Conservation (phyloP, 1,284 basidiomycete species). For the Cryptococcus sp. region DNA sequence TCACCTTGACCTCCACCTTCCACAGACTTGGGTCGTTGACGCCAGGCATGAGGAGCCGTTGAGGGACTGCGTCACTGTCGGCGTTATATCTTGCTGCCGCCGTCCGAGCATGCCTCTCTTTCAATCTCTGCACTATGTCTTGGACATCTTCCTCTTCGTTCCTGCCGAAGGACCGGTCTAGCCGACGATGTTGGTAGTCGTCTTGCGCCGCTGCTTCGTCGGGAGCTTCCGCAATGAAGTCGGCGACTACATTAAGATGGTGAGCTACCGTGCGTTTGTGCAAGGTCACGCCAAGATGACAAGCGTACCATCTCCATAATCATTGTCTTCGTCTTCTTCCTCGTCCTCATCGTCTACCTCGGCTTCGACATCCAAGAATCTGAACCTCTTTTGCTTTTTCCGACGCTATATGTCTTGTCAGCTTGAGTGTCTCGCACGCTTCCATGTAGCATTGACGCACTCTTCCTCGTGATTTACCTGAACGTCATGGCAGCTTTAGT, state of each 20-base stretch:
- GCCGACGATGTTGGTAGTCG: constrained; percentile 68
- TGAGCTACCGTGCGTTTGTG: constrained; percentile 12
- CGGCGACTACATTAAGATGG: constrained; percentile 44
- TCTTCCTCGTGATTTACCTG: constrained; percentile 17
- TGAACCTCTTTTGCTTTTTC: constrained; percentile 58
- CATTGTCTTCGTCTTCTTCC: constrained; percentile 88
- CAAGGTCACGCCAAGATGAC: not conserved
- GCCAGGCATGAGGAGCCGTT: constrained; percentile 93
- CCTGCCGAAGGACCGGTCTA: constrained; percentile 74
- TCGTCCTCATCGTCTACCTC: constrained; percentile 93
- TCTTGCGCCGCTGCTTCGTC: constrained; percentile 66
- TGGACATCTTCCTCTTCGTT: constrained; percentile 81
- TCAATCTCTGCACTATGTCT: constrained; percentile 80
- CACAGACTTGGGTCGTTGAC: constrained; percentile 94
- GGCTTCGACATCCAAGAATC: constrained; percentile 93
- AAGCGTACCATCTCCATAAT: constrained; percentile 63
- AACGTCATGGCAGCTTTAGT: too few relatives aligned
- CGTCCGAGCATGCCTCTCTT: constrained; percentile 72
- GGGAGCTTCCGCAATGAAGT: constrained; percentile 77
- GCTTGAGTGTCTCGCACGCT: not conserved
- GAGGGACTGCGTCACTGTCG: constrained; percentile 91
- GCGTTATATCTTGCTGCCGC: constrained; percentile 74
- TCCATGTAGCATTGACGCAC: constrained; percentile 3
- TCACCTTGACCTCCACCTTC: constrained; percentile 90
- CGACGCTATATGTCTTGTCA: constrained; percentile 11